Conservation (phyloP, 805 yeast species). For the Candida pini region DNA sequence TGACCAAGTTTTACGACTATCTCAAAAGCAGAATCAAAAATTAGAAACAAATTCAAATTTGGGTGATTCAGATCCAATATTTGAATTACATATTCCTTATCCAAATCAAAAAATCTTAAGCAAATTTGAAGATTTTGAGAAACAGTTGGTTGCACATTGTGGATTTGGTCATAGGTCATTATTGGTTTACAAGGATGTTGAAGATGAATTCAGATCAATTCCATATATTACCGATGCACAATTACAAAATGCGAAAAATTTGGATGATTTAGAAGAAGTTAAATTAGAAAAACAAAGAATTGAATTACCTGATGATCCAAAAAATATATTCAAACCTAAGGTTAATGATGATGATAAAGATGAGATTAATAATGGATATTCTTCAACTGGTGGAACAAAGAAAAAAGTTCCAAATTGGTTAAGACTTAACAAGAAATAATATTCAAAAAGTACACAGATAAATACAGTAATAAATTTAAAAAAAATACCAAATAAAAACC, state of each 20-base stretch:
- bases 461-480: background rate
- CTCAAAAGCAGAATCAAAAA: conserved; percentile 24
- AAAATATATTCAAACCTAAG: background rate
- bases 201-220: conserved; percentile 6
- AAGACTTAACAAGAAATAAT: background rate
- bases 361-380: background rate
- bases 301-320: background rate
- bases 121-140: conserved; percentile 17
- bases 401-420: conserved; percentile 1
- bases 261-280: conserved; percentile 23
- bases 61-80: conserved; percentile 5
- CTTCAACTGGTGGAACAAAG: background rate
- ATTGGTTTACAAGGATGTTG: conserved; percentile 16
- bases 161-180: conserved; percentile 35
- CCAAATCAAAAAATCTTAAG: conserved; percentile 35
- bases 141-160: conserved; percentile 31
- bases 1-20: conserved; percentile 25
- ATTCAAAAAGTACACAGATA: background rate
- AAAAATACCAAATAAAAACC: background rate
- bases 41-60: conserved; percentile 11
- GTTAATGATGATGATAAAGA: background rate
- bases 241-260: conserved; percentile 17
- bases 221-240: conserved; percentile 22
- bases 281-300: conserved; percentile 11
- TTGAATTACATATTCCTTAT: conserved; percentile 38